These are phyloP conservation scores for Aureobasidium sp. DNA, from an alignment of 2,329 filamentous ascomycete species.

Conservation along the genomic window DNA sequence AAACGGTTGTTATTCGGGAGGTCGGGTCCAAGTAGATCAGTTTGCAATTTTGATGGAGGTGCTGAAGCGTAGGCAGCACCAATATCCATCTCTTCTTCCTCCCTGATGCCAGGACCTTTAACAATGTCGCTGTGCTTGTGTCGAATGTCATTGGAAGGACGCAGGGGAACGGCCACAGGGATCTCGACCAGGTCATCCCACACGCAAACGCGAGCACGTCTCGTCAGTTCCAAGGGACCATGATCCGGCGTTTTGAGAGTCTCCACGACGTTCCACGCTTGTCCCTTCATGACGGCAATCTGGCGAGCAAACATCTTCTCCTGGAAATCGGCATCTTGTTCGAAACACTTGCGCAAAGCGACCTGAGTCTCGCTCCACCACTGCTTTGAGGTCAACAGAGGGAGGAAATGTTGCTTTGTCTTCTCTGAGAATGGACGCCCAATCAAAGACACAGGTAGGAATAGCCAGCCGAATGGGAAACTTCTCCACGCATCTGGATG, in stretches of 20 bases:
- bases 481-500: slow-evolving; percentile 87
- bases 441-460: slow-evolving; percentile 91
- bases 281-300: slow-evolving; percentile 97
- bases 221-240: slow-evolving; percentile 85
- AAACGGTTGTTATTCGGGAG: slow-evolving; percentile 37
- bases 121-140: slow-evolving; percentile 42
- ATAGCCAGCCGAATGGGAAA: slow-evolving; percentile 98
- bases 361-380: slow-evolving; percentile 97
- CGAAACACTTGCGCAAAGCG: slow-evolving; percentile 78
- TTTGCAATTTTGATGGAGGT: slow-evolving; percentile 36
- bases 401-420: slow-evolving; percentile 91
- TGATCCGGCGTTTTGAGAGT: slow-evolving; percentile 89
- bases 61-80: slow-evolving; percentile 58
- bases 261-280: slow-evolving; percentile 98
- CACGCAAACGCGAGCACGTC: slow-evolving; percentile 84
- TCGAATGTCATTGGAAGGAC: slow-evolving; percentile 74
- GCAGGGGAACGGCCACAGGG: slow-evolving; percentile 85
- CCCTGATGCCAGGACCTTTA: slow-evolving; percentile 31
- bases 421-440: slow-evolving; percentile 92
- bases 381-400: slow-evolving; percentile 82
- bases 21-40: slow-evolving; percentile 58
- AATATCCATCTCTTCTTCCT: slow-evolving; percentile 91
- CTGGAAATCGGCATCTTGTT: slow-evolving; percentile 90
- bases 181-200: slow-evolving; percentile 98
- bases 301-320: slow-evolving; percentile 99